Evolutionary conservation across 2,329 filamentous ascomycete species (phyloP).

Genomic region (Aspergillus sp.): DNA sequence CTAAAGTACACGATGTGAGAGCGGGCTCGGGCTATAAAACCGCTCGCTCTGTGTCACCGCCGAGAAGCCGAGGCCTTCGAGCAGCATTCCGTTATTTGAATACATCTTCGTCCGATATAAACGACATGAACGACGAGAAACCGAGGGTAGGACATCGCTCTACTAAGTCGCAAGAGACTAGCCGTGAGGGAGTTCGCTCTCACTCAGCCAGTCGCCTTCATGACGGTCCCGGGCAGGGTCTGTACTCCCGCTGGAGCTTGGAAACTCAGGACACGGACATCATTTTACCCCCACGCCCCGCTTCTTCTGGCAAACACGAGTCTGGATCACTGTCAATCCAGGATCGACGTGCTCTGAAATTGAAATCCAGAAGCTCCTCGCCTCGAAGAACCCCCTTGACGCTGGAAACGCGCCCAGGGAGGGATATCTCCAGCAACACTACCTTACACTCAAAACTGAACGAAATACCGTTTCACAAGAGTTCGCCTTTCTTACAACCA

Average conservation of each 20-base stretch:
- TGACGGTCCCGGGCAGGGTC: background rate
- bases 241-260: background rate
- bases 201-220: background rate
- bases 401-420: constrained; percentile 17
- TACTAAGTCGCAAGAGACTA: background rate
- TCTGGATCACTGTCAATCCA: constrained; percentile 26
- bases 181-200: background rate
- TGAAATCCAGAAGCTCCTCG: constrained; percentile 18
- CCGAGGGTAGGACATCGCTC: background rate
- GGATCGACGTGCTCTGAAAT: constrained; percentile 32
- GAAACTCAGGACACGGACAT: constrained; percentile 1
- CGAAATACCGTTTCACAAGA: constrained; percentile 12
- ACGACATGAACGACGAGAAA: constrained; percentile 4
- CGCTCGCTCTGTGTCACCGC: constrained; percentile 33
- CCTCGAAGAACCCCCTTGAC: constrained; percentile 24
- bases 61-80: constrained; percentile 31
- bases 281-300: constrained; percentile 14
- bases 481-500: constrained; percentile 18
- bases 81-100: constrained; percentile 33
- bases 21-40: constrained; percentile 16
- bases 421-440: background rate
- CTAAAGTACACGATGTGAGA: constrained; percentile 13
- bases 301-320: constrained; percentile 4
- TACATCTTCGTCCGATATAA: constrained; percentile 16
- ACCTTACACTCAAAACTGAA: background rate